Conservation (phyloP, 495 filamentous ascomycete species). For the Penicillium canescens region DNA sequence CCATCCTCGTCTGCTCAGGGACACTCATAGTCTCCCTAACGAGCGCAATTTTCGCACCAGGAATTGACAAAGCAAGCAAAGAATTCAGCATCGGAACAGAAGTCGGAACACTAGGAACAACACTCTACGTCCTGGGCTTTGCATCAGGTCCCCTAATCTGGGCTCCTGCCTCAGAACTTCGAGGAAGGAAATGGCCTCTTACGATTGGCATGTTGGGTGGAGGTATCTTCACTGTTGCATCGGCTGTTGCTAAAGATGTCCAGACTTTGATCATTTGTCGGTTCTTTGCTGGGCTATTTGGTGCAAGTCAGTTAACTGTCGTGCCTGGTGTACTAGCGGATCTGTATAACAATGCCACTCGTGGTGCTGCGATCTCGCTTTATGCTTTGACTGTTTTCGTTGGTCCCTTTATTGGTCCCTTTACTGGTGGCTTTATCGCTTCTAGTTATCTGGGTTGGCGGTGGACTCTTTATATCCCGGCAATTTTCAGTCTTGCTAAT, state of each 20-base stretch:
- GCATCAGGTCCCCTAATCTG: slow-evolving; percentile 56
- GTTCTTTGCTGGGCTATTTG: slow-evolving; percentile 53
- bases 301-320: slow-evolving; percentile 49
- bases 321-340: slow-evolving; percentile 55
- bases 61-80: slow-evolving; percentile 39
- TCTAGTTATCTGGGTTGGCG: slow-evolving; percentile 45
- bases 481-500: slow-evolving; percentile 35
- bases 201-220: slow-evolving; percentile 52
- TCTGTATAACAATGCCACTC: slow-evolving; percentile 47
- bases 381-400: slow-evolving; percentile 53
- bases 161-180: slow-evolving; percentile 75
- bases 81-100: slow-evolving; percentile 48
- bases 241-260: slow-evolving; percentile 57
- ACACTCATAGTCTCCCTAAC: slow-evolving; percentile 55
- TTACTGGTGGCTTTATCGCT: slow-evolving; percentile 48
- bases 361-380: slow-evolving; percentile 50
- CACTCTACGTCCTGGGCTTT: slow-evolving; percentile 56
- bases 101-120: slow-evolving; percentile 53
- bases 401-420: slow-evolving; percentile 48
- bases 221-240: slow-evolving; percentile 55
- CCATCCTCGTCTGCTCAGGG: slow-evolving; percentile 43
- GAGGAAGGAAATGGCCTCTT: slow-evolving; percentile 60
- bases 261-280: slow-evolving; percentile 54
- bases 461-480: slow-evolving; percentile 48
- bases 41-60: slow-evolving; percentile 56